phyloP scores from a whole-genome alignment of 2,329 filamentous ascomycete species.

The Microdochium nivale region DNA sequence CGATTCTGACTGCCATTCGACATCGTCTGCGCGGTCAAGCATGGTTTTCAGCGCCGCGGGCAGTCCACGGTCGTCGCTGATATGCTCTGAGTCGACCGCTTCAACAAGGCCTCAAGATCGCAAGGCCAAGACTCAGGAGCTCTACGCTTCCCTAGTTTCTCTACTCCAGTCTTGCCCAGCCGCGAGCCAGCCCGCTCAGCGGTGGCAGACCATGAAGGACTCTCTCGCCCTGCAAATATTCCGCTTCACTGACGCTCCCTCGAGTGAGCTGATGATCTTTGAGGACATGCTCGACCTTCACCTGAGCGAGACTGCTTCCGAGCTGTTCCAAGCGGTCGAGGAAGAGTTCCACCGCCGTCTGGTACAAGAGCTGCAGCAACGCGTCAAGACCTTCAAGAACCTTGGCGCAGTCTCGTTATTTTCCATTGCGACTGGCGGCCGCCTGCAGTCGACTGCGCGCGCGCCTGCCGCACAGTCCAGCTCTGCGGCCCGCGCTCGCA shows the following conservation, averaged over 20 bases:
- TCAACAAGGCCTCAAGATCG: constrained; percentile 28
- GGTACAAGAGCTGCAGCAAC: constrained; percentile 35
- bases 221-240: constrained; percentile 50
- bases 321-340: constrained; percentile 40
- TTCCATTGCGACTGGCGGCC: constrained; percentile 44
- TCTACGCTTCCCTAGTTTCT: constrained; percentile 45
- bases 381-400: constrained; percentile 43
- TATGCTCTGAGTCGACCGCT: constrained; percentile 28
- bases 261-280: constrained; percentile 35
- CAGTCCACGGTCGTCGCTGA: constrained; percentile 39
- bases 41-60: constrained; percentile 39
- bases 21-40: constrained; percentile 24
- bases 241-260: constrained; percentile 43
- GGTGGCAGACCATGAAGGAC: constrained; percentile 44
- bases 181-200: constrained; percentile 29
- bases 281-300: constrained; percentile 39
- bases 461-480: constrained; percentile 16
- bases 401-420: constrained; percentile 46
- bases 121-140: constrained; percentile 33
- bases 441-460: constrained; percentile 13
- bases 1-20: constrained; percentile 5
- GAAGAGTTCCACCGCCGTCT: constrained; percentile 39
- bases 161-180: constrained; percentile 43
- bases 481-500: constrained; percentile 26
- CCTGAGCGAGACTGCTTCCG: constrained; percentile 31